Evolutionary conservation across 2,329 filamentous ascomycete genomes (phyloP), one percentile per base, ranked within the genome.

Genomic region (Hirsutella minnesotensis): DNA sequence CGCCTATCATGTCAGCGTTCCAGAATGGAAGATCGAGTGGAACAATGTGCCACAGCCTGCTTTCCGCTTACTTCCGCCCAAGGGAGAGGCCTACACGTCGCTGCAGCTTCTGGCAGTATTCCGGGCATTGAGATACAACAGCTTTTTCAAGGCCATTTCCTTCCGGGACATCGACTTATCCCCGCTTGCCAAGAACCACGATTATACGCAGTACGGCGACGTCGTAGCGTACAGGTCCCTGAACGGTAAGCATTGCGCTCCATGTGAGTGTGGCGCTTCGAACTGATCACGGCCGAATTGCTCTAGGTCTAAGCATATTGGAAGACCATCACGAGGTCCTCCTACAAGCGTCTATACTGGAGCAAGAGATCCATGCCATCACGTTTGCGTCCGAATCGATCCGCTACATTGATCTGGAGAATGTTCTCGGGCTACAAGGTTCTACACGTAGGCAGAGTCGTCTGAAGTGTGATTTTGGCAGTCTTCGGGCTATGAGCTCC

Each of bases 91-190:
- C 5, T 77, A 78, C 51, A 65, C 65, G 4, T 57, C 67, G 4
- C 54, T 72, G 31, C 74, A 78, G 52, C 60, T 78, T 3, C 56
- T 78, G n/a, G 74, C 74, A 9, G 67, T 77, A 1, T 67, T 77
- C 49, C 67, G 73, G 4, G 72, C 74, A 2, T 56, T 77, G 45
- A 65, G 74, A 9, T 78, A 75, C 53, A 78, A 78, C 42, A 74
- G 73, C 48, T 77, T 72, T 50, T 77, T 78, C 57, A 73, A 70
- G 45, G 70, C 72, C 1, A 55, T 78, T n/a, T 77, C 72, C 2
- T 75, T 78, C 47, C 56, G 62, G 9, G 65, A 71, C 41, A 64
- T 77, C 13, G 69, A 76, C 47, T 60, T 78, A 18, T 66, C 65
- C 2, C 51, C 59, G 8, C 51, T 65, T 12, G 54, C 53, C 24